Conservation (phyloP, 1,284 basidiomycete species). For the Marasmius sp. region DNA sequence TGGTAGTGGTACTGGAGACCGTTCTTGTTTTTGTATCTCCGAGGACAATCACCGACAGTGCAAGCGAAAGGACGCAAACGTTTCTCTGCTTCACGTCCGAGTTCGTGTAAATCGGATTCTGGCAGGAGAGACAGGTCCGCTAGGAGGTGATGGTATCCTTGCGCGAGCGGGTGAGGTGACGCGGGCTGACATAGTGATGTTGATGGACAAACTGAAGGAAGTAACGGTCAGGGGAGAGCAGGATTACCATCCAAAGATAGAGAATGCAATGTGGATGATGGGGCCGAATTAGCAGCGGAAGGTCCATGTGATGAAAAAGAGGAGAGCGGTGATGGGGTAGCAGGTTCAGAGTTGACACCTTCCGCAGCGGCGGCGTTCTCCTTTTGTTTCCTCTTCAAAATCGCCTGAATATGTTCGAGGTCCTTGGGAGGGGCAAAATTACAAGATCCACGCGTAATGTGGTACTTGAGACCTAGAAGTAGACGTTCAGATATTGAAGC, state of each 20-base stretch:
- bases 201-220: background rate
- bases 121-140: conserved; percentile 40
- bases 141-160: background rate
- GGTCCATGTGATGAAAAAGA: conserved; percentile 25
- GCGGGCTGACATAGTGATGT: background rate
- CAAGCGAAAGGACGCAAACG: conserved; percentile 84
- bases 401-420: conserved; percentile 66
- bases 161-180: background rate
- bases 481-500: background rate
- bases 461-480: conserved; percentile 83
- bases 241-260: background rate
- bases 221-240: conserved; percentile 2
- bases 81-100: conserved; percentile 81
- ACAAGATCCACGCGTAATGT: conserved; percentile 92
- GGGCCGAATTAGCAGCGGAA: background rate
- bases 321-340: conserved; percentile 28
- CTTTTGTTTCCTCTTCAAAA: conserved; percentile 55
- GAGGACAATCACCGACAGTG: conserved; percentile 86
- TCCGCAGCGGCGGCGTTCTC: conserved; percentile 8
- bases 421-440: conserved; percentile 87
- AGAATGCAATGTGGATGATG: conserved; percentile 7
- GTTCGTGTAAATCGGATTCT: conserved; percentile 69
- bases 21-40: conserved; percentile 99
- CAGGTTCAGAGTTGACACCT: background rate
- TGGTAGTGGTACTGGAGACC: conserved; percentile 95